Conservation (phyloP, 2,329 filamentous ascomycete genomes). For the Pseudogymnoascus sp. region DNA sequence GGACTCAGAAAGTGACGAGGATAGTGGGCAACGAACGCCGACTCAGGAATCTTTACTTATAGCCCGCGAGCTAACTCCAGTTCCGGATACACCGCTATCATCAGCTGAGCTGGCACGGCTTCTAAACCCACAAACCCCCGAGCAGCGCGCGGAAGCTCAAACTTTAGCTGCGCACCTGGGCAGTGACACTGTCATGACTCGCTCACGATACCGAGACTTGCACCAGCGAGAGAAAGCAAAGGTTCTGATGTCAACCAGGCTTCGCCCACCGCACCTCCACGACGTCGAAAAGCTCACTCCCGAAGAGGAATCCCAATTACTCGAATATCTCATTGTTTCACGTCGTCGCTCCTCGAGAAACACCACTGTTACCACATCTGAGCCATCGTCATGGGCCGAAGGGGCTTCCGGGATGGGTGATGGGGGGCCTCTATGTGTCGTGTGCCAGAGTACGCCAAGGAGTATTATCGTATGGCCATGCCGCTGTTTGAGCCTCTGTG, state of each 20-base stretch:
- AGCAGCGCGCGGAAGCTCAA: constrained; percentile 73
- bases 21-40: constrained; percentile 58
- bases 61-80: constrained; percentile 47
- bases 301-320: constrained; percentile 51
- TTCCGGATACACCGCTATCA: constrained; percentile 54
- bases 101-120: constrained; percentile 66
- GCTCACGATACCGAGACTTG: constrained; percentile 64
- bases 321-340: constrained; percentile 50
- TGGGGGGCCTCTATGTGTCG: constrained; percentile 76
- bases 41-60: constrained; percentile 55
- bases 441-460: constrained; percentile 78
- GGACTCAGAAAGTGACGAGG: constrained; percentile 38
- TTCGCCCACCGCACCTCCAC: constrained; percentile 28
- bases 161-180: constrained; percentile 73
- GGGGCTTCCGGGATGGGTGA: constrained; percentile 68
- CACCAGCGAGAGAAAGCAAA: constrained; percentile 61
- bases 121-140: constrained; percentile 68
- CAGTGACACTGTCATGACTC: constrained; percentile 66
- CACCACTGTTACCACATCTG: constrained; percentile 14
- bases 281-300: constrained; percentile 37
- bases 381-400: constrained; percentile 49
- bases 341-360: constrained; percentile 16
- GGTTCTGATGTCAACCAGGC: constrained; percentile 48
- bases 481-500: constrained; percentile 85
- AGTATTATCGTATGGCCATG: constrained; percentile 96